Conservation (phyloP, 208 protist genomes). For the Blastocrithidia nonstop region DNA sequence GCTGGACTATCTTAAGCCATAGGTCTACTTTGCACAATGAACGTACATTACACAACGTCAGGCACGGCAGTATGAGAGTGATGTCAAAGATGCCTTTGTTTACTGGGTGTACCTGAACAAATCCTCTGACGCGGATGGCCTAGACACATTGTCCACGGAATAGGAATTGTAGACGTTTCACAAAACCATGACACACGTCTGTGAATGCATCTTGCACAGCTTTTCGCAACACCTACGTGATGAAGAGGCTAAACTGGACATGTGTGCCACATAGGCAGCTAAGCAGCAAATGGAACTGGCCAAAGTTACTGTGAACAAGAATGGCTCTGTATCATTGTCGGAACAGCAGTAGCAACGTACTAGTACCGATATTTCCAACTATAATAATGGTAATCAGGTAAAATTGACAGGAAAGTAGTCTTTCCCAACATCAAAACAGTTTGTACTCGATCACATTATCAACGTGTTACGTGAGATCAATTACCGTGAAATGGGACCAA, state of each 20-base stretch:
- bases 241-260: conserved; percentile 48
- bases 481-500: conserved; percentile 72
- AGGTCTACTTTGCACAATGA: conserved; percentile 65
- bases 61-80: conserved; percentile 70
- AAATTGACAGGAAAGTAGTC: conserved; percentile 3
- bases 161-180: conserved; percentile 28
- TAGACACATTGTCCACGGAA: conserved; percentile 15
- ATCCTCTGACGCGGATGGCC: conserved; percentile 13
- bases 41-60: conserved; percentile 73
- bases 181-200: conserved; percentile 25
- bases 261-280: conserved; percentile 30
- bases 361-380: neutral
- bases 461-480: conserved; percentile 83
- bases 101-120: conserved; percentile 60
- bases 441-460: conserved; percentile 66
- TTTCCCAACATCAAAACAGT: conserved; percentile 77
- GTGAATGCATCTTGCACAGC: conserved; percentile 29
- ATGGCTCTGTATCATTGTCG: neutral
- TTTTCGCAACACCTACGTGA: conserved; percentile 65
- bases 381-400: neutral
- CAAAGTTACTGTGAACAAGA: conserved; percentile 4
- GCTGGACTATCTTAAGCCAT: conserved; percentile 34
- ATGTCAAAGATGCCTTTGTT: conserved; percentile 67
- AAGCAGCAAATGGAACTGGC: conserved; percentile 10
- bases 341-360: neutral